Conservation (phyloP, 768 basidiomycete species). For the Solioccasus polychromus region DNA sequence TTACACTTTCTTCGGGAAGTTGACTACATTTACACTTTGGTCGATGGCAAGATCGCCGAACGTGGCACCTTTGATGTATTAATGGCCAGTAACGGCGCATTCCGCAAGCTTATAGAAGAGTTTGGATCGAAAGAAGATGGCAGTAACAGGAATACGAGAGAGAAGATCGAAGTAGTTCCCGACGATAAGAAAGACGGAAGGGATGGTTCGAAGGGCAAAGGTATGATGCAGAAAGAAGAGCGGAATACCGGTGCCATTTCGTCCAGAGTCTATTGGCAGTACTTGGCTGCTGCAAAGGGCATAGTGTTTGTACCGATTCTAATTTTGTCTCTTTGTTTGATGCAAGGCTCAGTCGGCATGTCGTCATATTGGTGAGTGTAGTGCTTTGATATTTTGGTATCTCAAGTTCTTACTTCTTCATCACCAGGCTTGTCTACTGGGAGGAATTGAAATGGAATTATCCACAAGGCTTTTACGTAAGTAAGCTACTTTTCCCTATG, state of each 20-base stretch:
- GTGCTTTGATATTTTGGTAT: background rate
- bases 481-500: conserved; percentile 34
- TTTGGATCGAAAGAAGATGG: conserved; percentile 68
- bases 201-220: conserved; percentile 39
- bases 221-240: conserved; percentile 83
- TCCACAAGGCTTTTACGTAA: conserved; percentile 68
- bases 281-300: conserved; percentile 70
- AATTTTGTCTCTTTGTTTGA: conserved; percentile 53
- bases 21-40: conserved; percentile 80
- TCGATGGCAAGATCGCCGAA: conserved; percentile 76
- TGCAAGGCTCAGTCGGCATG: conserved; percentile 71
- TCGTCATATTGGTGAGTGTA: conserved; percentile 65
- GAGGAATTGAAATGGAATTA: conserved; percentile 48
- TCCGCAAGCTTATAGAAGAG: conserved; percentile 70
- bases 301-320: conserved; percentile 62
- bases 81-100: conserved; percentile 59
- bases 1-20: conserved; percentile 86
- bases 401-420: background rate
- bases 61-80: conserved; percentile 76
- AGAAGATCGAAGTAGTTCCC: conserved; percentile 29
- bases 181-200: conserved; percentile 36
- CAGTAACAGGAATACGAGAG: conserved; percentile 36
- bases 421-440: conserved; percentile 74
- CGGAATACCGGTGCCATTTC: conserved; percentile 64
- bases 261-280: conserved; percentile 40